Percentiles rank a stretch among this genome's conserved stretches.
Evolutionary conservation across 2,329 filamentous ascomycete genomes (phyloP).

Genomic region (Xylaria sp.): DNA sequence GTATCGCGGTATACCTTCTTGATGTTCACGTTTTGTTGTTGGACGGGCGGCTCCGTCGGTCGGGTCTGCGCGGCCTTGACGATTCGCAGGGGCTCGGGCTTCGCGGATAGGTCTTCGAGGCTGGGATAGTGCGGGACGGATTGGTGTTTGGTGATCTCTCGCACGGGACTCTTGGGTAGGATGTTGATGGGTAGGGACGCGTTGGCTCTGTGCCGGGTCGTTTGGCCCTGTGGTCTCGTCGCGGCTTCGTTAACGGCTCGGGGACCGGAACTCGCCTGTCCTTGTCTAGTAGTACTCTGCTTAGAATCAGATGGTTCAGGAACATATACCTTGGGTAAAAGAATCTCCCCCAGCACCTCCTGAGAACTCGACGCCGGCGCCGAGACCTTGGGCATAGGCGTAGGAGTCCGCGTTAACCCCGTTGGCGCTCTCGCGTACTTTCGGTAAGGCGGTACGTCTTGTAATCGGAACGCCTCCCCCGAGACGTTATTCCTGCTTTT

Average conservation of each 20-base stretch:
- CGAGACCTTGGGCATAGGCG: not conserved
- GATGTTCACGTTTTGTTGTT: constrained; percentile 11
- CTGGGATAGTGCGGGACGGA: not conserved
- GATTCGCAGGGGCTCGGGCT: not conserved
- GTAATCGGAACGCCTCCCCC: constrained; percentile 21
- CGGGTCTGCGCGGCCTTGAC: not conserved
- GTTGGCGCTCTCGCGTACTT: not conserved
- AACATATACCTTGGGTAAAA: constrained; percentile 10
- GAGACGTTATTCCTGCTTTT: not conserved
- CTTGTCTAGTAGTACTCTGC: not conserved
- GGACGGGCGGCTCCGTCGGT: no score
- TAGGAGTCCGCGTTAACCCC: not conserved
- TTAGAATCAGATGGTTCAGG: not conserved
- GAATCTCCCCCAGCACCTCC: constrained; percentile 4
- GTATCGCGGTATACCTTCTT: constrained; percentile 9
- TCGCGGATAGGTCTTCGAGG: not conserved
- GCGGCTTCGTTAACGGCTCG: not conserved
- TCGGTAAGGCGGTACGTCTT: constrained; percentile 19
- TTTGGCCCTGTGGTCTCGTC: not conserved
- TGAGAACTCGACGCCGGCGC: not conserved
- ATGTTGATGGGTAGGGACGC: not conserved
- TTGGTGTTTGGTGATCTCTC: not conserved
- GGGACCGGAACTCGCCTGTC: not conserved
- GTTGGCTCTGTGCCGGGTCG: not conserved
- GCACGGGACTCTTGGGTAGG: not conserved